Conservation (phyloP, 2,329 filamentous ascomycete species). For the Scedosporium boydii region DNA sequence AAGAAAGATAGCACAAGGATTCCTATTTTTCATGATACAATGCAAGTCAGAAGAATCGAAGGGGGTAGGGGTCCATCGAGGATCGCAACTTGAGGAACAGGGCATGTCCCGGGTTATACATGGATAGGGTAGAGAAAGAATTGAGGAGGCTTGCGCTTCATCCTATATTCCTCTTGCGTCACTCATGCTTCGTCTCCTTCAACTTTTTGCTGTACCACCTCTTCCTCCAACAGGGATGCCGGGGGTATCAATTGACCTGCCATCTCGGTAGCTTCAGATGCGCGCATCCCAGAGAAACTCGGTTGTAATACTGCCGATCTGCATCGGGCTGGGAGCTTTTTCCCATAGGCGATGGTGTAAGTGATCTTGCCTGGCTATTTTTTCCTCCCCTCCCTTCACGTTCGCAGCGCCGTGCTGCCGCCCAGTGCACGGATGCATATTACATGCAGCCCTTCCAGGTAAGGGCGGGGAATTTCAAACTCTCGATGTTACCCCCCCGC, state of each 20-base stretch:
- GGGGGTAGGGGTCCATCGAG: background rate
- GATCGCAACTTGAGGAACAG: background rate
- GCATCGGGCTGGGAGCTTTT: background rate
- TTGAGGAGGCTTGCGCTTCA: background rate
- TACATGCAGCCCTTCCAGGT: background rate
- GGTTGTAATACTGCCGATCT: background rate
- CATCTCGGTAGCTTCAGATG: background rate
- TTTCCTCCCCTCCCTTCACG: background rate
- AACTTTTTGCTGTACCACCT: background rate
- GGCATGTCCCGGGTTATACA: background rate
- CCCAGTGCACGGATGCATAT: background rate
- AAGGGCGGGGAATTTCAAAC: background rate
- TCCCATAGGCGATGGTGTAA: background rate
- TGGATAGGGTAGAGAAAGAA: background rate
- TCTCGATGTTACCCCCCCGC: background rate
- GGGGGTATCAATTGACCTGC: background rate
- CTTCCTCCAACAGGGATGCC: background rate
- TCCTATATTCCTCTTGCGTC: background rate
- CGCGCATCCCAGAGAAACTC: no score
- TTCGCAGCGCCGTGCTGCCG: background rate
- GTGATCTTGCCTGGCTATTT: background rate
- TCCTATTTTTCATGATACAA: background rate
- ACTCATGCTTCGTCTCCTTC: background rate
- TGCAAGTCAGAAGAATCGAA: background rate
- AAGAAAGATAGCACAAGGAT: background rate